These are phyloP conservation scores for Colletotrichum brevisporum DNA, from an alignment of 2,329 filamentous ascomycete species.

Conservation along the genomic window DNA sequence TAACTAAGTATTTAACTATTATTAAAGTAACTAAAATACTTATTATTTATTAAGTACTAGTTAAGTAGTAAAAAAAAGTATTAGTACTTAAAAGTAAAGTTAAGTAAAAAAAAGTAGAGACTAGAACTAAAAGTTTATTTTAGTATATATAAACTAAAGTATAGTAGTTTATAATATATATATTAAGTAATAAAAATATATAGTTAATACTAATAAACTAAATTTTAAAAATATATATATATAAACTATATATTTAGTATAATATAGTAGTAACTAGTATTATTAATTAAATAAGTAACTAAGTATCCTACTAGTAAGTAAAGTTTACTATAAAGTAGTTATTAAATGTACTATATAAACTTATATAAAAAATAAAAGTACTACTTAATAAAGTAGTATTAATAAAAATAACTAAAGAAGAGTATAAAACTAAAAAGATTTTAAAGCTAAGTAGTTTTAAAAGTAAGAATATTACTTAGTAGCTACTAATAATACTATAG, in stretches of 20 bases:
- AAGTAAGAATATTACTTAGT: not conserved
- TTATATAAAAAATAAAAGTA: slow-evolving; percentile 2
- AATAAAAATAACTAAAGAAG: not conserved
- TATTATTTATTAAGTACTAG: slow-evolving; percentile 26
- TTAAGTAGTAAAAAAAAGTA: not conserved
- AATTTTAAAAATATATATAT: slow-evolving; percentile 38
- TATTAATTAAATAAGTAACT: not conserved
- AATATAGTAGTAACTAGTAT: slow-evolving; percentile 11
- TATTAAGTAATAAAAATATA: not conserved
- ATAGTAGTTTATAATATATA: slow-evolving; percentile 40
- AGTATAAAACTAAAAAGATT: too few species aligned
- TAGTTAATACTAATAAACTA: slow-evolving; percentile 40
- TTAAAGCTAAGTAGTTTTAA: not conserved
- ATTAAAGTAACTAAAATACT: slow-evolving; percentile 40
- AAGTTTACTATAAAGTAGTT: not conserved
- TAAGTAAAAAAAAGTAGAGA: not conserved
- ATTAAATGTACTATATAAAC: not conserved
- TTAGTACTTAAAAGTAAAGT: not conserved
- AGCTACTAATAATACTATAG: slow-evolving; percentile 2
- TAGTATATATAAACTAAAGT: slow-evolving; percentile 19
- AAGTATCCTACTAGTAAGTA: not conserved
- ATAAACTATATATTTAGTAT: slow-evolving; percentile 39
- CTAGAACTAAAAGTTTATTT: slow-evolving; percentile 28
- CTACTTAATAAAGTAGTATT: slow-evolving; percentile 25
- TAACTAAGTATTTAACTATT: slow-evolving; percentile 37